A percentile compares a stretch with the other conserved stretches of the same genome.
phyloP scores from a whole-genome alignment of 176 grass and related monocot species.

The Otatea glauca region DNA sequence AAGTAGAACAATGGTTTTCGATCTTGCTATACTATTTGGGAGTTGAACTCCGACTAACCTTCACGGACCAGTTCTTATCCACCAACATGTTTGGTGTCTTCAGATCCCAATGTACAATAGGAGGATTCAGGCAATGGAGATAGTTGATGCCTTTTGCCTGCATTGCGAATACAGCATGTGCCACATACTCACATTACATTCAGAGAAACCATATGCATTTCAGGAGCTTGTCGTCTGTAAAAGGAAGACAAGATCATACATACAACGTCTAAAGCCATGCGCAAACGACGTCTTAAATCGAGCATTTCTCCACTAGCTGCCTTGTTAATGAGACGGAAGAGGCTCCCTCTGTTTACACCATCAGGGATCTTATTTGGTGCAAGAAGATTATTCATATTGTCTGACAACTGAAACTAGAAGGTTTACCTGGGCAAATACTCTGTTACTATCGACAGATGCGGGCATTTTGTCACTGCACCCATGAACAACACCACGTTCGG shows the following conservation, averaged over 20 bases:
- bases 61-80: constrained; percentile 93
- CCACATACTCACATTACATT: background rate
- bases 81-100: constrained; percentile 98
- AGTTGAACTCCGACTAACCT: constrained; percentile 56
- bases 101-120: constrained; percentile 96
- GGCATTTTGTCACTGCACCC: constrained; percentile 85
- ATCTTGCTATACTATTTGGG: constrained; percentile 8
- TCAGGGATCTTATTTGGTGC: background rate
- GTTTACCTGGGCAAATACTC: constrained; percentile 90
- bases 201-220: background rate
- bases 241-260: constrained; percentile 30
- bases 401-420: background rate
- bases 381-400: background rate
- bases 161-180: constrained; percentile 31
- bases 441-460: constrained; percentile 86
- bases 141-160: constrained; percentile 97
- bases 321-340: constrained; percentile 81
- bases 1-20: background rate
- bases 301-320: constrained; percentile 72
- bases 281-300: constrained; percentile 73
- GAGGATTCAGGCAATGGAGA: constrained; percentile 95
- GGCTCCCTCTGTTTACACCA: constrained; percentile 75
- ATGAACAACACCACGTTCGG: constrained; percentile 93
- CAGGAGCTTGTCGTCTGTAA: background rate
- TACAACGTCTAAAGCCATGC: constrained; percentile 93